phyloP scores from a whole-genome alignment of 148 eudicot species.

The Vaccinium myrtillus region DNA sequence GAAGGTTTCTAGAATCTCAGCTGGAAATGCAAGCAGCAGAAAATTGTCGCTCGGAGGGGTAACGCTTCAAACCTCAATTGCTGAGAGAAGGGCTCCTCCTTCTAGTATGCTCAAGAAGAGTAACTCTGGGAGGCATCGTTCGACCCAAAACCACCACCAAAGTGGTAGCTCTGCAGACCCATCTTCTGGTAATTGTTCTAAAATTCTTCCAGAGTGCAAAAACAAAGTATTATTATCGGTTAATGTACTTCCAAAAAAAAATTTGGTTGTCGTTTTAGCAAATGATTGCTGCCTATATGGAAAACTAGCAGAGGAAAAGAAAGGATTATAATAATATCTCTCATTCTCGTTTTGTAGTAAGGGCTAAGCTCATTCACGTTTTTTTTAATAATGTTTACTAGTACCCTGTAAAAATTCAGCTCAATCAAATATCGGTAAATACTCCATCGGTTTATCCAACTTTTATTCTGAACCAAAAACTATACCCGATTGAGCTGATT shows the following conservation, averaged over 20 bases:
- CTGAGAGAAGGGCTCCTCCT: slow-evolving; percentile 31
- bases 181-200: slow-evolving; percentile 29
- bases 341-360: neutral
- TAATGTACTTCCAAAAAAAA: neutral
- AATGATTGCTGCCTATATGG: neutral
- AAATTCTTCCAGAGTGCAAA: neutral
- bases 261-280: neutral
- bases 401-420: too few species aligned
- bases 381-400: too few species aligned
- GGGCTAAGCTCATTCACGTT: neutral
- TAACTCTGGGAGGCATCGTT: slow-evolving; percentile 26
- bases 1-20: slow-evolving; percentile 47
- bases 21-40: slow-evolving; percentile 36
- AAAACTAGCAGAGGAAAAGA: neutral
- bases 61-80: slow-evolving; percentile 36
- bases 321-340: neutral
- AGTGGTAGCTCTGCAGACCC: slow-evolving; percentile 23
- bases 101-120: slow-evolving; percentile 37
- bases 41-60: slow-evolving; percentile 52
- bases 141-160: slow-evolving; percentile 24
- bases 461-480: too few species aligned
- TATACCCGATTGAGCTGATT: too few species aligned
- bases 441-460: too few species aligned
- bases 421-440: too few species aligned
- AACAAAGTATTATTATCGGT: neutral